Evolutionary conservation across 306 rosid genomes (phyloP).

Genomic region (Acacia acuminata): DNA sequence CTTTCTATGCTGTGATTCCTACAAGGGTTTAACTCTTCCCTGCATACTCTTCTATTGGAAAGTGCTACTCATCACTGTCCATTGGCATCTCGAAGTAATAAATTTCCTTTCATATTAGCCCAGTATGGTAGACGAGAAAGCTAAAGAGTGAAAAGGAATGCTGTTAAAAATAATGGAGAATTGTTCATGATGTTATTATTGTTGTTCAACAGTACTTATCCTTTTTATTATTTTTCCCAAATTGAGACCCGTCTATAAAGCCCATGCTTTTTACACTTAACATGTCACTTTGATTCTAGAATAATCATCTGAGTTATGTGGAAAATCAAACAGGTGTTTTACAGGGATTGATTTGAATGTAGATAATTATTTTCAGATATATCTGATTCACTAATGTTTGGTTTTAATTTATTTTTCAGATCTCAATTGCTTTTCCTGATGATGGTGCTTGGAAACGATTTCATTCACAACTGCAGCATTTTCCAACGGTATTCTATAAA

Average conservation of each 20-base stretch:
- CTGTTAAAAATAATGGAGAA: background rate
- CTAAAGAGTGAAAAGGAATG: background rate
- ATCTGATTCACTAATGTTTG: conserved; percentile 23
- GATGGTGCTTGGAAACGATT: conserved; percentile 99
- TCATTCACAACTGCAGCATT: conserved; percentile 90
- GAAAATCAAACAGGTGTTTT: background rate
- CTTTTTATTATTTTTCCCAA: background rate
- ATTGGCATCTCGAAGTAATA: background rate
- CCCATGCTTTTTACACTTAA: background rate
- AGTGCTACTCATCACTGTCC: background rate
- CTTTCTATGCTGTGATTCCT: conserved; percentile 4
- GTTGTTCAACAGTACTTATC: background rate
- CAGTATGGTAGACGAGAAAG: background rate
- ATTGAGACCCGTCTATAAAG: background rate
- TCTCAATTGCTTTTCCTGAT: conserved; percentile 93
- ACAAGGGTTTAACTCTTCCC: background rate
- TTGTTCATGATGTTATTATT: background rate
- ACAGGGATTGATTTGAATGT: conserved; percentile 12
- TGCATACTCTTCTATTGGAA: background rate
- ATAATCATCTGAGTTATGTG: background rate
- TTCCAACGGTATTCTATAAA: conserved; percentile 70
- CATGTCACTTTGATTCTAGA: background rate
- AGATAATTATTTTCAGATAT: conserved; percentile 3
- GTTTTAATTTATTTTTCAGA: conserved; percentile 43
- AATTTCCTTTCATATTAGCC: background rate